phyloP scores from a whole-genome alignment of 2,329 filamentous ascomycete genomes.

The Fusarium decemcellulare region DNA sequence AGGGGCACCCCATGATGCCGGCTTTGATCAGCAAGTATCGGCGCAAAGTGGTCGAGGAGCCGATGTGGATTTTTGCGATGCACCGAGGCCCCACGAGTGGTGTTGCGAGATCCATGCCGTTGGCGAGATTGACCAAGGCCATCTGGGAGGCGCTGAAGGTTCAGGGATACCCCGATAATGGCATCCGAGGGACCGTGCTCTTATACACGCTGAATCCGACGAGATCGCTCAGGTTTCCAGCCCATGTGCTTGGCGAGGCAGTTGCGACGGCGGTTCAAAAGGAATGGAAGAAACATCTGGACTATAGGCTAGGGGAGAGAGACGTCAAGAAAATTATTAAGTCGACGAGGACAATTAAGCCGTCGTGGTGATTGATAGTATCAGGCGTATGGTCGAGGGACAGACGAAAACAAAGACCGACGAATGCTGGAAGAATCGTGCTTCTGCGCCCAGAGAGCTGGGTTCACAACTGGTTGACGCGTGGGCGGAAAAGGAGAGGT shows the following conservation, averaged over 20 bases:
- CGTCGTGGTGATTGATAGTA: neutral
- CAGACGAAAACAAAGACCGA: no score
- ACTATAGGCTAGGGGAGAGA: no score
- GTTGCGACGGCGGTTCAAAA: slow-evolving; percentile 38
- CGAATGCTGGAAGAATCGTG: no score
- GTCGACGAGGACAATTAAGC: no score
- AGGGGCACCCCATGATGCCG: slow-evolving; percentile 50
- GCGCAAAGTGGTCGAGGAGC: slow-evolving; percentile 43
- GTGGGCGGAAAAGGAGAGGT: no score
- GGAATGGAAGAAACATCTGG: slow-evolving; percentile 30
- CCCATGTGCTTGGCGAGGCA: slow-evolving; percentile 41
- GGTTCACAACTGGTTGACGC: no score
- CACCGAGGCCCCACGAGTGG: slow-evolving; percentile 17
- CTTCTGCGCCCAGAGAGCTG: no score
- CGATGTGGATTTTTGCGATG: slow-evolving; percentile 52
- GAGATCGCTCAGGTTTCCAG: slow-evolving; percentile 26
- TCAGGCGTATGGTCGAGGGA: no score
- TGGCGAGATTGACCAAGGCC: slow-evolving; percentile 45
- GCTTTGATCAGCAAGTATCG: slow-evolving; percentile 46
- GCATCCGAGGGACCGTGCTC: slow-evolving; percentile 35
- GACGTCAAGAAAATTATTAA: no score
- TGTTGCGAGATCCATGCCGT: slow-evolving; percentile 46
- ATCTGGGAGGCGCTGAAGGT: slow-evolving; percentile 47
- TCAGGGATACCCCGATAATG: slow-evolving; percentile 42
- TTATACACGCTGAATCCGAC: no score